These are phyloP conservation scores for Ustilago crameri DNA, from an alignment of 1,284 basidiomycete genomes.

Conservation along the genomic window DNA sequence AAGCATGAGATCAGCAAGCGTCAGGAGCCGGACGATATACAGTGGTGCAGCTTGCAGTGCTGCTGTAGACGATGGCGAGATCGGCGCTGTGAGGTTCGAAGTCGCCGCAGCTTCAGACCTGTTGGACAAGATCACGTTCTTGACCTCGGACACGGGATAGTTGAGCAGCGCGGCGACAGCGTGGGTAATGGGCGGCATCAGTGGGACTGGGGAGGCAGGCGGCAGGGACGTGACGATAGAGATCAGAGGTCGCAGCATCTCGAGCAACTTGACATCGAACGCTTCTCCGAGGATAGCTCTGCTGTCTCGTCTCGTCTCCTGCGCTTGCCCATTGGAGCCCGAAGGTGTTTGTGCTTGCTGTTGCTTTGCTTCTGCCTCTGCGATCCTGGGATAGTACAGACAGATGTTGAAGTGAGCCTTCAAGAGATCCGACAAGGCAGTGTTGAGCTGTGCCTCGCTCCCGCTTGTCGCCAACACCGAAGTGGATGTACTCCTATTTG, in stretches of 20 bases:
- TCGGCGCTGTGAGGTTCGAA: conserved; percentile 8
- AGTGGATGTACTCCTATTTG: conserved; percentile 6
- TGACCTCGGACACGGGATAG: conserved; percentile 41
- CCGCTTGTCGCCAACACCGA: conserved; percentile 31
- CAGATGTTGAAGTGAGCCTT: conserved; percentile 61
- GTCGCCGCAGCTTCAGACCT: not conserved
- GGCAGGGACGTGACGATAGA: conserved; percentile 39
- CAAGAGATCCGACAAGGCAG: conserved; percentile 54
- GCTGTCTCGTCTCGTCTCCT: not conserved
- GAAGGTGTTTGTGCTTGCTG: conserved; percentile 10
- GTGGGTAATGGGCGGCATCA: conserved; percentile 55
- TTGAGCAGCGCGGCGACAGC: conserved; percentile 62
- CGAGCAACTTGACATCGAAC: conserved; percentile 39
- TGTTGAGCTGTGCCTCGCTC: conserved; percentile 36
- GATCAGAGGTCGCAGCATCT: conserved; percentile 48
- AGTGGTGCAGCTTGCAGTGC: conserved; percentile 22
- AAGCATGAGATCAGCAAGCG: conserved; percentile 36
- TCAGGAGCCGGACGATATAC: conserved; percentile 30
- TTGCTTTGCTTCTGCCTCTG: conserved; percentile 27
- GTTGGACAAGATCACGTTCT: conserved; percentile 11
- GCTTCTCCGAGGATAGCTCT: conserved; percentile 40
- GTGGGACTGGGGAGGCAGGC: conserved; percentile 24
- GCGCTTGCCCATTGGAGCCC: not conserved
- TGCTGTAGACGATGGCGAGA: conserved; percentile 24
- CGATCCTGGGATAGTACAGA: conserved; percentile 59